Evolutionary conservation across 176 grass and related monocot genomes (phyloP), one percentile per base, ranked within the genome.

Genomic region (Oryza glaberrima): DNA sequence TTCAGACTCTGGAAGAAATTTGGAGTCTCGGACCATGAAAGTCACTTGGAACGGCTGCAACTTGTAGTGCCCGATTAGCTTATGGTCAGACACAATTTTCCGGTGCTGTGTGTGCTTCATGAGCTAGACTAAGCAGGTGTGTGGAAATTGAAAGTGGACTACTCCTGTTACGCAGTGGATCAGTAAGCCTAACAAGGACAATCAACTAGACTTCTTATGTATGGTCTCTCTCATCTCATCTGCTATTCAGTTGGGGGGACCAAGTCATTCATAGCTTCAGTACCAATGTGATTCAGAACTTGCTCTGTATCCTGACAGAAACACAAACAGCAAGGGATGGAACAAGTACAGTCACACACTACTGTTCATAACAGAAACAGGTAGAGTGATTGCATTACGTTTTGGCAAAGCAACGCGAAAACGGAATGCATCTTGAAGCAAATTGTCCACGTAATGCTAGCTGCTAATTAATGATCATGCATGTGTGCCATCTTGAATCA

Each of bases 251-350:
- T 36, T 36, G 35, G 35, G 35, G 30, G 2, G 30, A 4, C 4
- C 35, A 36, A 36, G 4, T 3, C 35, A 3, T 36, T 36, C 35
- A 36, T 4, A 36, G 3, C 3, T 36, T 32, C 30, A 32, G 30
- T 32, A 32, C 40, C 93, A 76, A 99, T 77, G 84, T 95, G 93
- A 67, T 99, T 96, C 63, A 96, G 72, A 81, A 96, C 85, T 36
- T 36, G 35, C 35, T 38, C 5, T 38, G 36, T 76, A 86, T 98
- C 87, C 89, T 98, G 81, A 5, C 43, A 88, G 65, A 20, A 11
- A 54, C 26, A 11, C 68, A 17, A 72, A 34, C 0, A 15, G 5
- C 10, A 11, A 35, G 14, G 4, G 4, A 83, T 54, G 45, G 16
- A 66, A 12, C 9, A 68, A 12, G 3, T 76, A 88, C 15, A 71